Conservation (phyloP, 139 green algal species). For the Diplosphaera chodatii region DNA sequence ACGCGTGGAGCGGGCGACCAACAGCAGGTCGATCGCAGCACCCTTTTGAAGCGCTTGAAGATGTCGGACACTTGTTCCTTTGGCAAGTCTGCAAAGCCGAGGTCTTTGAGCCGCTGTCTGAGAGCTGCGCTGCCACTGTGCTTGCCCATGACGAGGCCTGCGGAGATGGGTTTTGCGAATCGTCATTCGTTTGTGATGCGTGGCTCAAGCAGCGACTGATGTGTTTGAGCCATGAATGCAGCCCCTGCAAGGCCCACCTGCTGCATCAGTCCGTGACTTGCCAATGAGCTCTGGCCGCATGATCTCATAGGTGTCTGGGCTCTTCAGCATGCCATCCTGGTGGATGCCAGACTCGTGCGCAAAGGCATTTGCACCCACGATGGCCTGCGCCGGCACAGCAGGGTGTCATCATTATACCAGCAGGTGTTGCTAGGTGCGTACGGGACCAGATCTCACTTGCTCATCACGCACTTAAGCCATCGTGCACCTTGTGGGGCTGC, state of each 20-base stretch:
- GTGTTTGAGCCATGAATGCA: no score
- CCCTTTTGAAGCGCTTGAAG: constrained; percentile 91
- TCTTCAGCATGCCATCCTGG: constrained; percentile 85
- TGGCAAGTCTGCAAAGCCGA: constrained; percentile 76
- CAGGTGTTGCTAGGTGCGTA: no score
- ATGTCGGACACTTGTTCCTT: constrained; percentile 78
- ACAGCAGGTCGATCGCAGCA: no score
- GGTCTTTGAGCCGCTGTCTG: constrained; percentile 52
- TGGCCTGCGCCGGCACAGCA: constrained; percentile 49
- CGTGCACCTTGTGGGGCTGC: constrained; percentile 91
- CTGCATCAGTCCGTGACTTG: constrained; percentile 20
- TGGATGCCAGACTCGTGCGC: constrained; percentile 96
- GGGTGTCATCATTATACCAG: no score
- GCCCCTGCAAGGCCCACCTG: background rate
- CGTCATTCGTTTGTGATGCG: no score
- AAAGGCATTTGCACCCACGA: constrained; percentile 99
- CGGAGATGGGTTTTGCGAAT: no score
- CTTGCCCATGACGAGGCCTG: constrained; percentile 50
- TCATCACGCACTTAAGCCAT: no score
- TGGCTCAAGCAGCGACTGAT: no score
- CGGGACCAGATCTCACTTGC: no score
- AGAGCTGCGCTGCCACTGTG: constrained; percentile 83
- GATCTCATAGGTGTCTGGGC: constrained; percentile 92
- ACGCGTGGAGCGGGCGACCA: no score
- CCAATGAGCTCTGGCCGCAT: constrained; percentile 96